A percentile compares a stretch with the other conserved stretches of the same genome.
Evolutionary conservation across 805 yeast genomes (phyloP).

Genomic region (Helenozyma rhizophorensis): DNA sequence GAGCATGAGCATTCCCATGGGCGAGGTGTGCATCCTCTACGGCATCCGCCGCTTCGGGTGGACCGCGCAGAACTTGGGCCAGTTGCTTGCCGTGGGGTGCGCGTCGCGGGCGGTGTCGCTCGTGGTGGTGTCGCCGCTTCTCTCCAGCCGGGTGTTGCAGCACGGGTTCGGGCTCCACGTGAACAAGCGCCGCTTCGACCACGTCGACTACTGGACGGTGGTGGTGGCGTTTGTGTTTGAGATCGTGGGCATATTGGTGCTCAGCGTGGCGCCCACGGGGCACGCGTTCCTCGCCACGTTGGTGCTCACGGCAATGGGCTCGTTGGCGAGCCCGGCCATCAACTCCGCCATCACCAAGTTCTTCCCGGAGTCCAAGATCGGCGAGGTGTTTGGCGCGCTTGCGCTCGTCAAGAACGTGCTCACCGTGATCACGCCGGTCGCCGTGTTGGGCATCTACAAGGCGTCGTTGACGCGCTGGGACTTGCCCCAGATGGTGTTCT

Average conservation of each 20-base stretch:
- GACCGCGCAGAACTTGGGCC: slow-evolving; percentile 52
- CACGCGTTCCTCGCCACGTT: slow-evolving; percentile 28
- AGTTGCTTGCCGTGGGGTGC: slow-evolving; percentile 50
- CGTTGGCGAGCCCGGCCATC: slow-evolving; percentile 45
- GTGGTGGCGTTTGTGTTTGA: slow-evolving; percentile 37
- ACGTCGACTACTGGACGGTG: slow-evolving; percentile 41
- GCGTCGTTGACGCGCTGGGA: slow-evolving; percentile 21
- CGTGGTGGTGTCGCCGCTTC: slow-evolving; percentile 48
- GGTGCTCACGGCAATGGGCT: slow-evolving; percentile 39
- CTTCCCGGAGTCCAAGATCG: slow-evolving; percentile 53
- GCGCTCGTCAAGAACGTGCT: slow-evolving; percentile 53
- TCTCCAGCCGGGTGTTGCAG: slow-evolving; percentile 34
- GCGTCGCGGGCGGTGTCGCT: slow-evolving; percentile 46
- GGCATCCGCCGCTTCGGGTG: slow-evolving; percentile 52
- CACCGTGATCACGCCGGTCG: slow-evolving; percentile 46
- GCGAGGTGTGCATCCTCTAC: slow-evolving; percentile 45
- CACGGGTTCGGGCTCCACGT: slow-evolving; percentile 25
- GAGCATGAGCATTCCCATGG: slow-evolving; percentile 37
- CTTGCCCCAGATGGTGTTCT: slow-evolving; percentile 27
- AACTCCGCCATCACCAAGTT: slow-evolving; percentile 60
- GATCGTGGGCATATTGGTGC: slow-evolving; percentile 29
- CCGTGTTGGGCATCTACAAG: slow-evolving; percentile 43
- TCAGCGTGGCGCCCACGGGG: slow-evolving; percentile 28
- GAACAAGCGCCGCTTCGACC: slow-evolving; percentile 45
- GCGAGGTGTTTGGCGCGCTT: slow-evolving; percentile 71